Percentiles rank a stretch among this genome's conserved stretches.
Conservation (phyloP, 202 grass and related monocot species). For the Zizania palustris region DNA sequence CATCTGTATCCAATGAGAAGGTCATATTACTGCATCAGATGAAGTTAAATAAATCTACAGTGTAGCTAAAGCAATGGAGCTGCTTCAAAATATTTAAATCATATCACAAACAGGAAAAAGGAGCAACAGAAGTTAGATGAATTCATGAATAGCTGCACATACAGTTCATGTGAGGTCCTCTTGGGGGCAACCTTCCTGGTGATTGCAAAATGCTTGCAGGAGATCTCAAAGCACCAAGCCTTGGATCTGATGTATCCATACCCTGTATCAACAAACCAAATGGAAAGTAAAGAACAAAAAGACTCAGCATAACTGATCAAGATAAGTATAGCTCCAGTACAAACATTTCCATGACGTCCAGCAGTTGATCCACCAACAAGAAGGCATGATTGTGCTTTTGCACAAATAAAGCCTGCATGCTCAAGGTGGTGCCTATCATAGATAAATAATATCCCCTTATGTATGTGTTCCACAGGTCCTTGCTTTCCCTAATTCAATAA, state of each 20-base stretch:
- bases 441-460: slow-evolving; percentile 80
- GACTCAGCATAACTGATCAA: no score
- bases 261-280: slow-evolving; percentile 43
- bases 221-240: slow-evolving; percentile 53
- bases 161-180: slow-evolving; percentile 61
- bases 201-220: slow-evolving; percentile 52
- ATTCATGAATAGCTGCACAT: no score
- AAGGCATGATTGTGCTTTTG: slow-evolving; percentile 68
- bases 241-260: slow-evolving; percentile 48
- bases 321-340: neutral
- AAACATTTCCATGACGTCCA: slow-evolving; percentile 49
- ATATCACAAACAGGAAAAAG: no score
- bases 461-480: slow-evolving; percentile 84
- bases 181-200: slow-evolving; percentile 58
- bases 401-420: slow-evolving; percentile 91
- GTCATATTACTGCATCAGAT: slow-evolving; percentile 20
- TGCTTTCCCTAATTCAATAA: slow-evolving; percentile 65
- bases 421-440: slow-evolving; percentile 84
- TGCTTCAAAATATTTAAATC: no score
- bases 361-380: slow-evolving; percentile 65
- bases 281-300: neutral
- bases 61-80: no score
- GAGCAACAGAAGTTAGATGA: no score
- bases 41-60: slow-evolving; percentile 8
- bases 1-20: slow-evolving; percentile 37